Base-by-base conservation (phyloP, 2,329 filamentous ascomycete genomes). In the Fusarium secorum region DNA sequence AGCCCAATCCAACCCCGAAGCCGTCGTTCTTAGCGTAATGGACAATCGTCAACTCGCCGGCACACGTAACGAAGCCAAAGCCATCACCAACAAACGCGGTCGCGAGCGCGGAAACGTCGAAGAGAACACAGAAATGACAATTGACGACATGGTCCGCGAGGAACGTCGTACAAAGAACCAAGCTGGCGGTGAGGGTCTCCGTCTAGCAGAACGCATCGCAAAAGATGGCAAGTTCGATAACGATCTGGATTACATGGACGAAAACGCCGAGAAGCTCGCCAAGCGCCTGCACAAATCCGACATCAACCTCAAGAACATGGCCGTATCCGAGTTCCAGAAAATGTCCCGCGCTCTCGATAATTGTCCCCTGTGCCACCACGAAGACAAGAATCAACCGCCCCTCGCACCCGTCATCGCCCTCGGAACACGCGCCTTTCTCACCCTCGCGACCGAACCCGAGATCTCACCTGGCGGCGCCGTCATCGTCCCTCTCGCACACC, bases 131-230 rank as follows among this genome's bases (percentile, higher is more conserved):
- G 94, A 98, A 75, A 98, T 99, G 94, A 91, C 86, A 33, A 92
- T 99, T 66, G 94, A 97, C 58, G 96, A 99, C 80, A 99, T 99
- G 96, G 90, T 99, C 22, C 90, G 94, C 32, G 95, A 98, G 80
- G 96, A 99, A 81, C 90, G 93, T 38, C 91, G 95, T 59, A 98
- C 93, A 8, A 91, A 90, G 64, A 91, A 91, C 20, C 90, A 93
- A 76, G 84, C 85, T 7, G 93, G 93, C 44, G 94, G 94, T 57
- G 95, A 98, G 78, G 93, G 93, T 2, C 85, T 90, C 74, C 89
- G 93, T 7, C 88, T 98, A 35, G 96, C 96, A 5, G 95, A 98
- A 79, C 90, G 95, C 65, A 99, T 99, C 74, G 93, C 95, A 58
- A 97, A 97, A 78, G 96, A 99, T 80, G 88, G 83, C 52, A 97